Percentiles rank a stretch among this genome's conserved stretches.
These are phyloP conservation scores for Pseudotulostoma volvatum DNA, from an alignment of 495 filamentous ascomycete genomes.

Conservation along the genomic window DNA sequence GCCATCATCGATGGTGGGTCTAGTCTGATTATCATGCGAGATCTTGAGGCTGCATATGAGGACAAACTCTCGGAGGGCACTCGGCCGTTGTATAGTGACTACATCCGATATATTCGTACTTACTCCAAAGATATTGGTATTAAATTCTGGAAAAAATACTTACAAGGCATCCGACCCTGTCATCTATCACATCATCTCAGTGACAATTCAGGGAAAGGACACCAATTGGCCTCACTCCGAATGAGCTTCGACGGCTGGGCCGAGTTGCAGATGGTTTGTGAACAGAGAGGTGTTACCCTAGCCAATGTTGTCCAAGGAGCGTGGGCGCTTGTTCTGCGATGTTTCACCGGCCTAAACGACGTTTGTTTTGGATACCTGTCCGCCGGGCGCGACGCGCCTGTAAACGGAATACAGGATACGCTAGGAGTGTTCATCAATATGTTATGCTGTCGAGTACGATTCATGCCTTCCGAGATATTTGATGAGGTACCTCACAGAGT, in stretches of 20 bases:
- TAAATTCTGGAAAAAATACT: conserved; percentile 32
- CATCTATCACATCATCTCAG: conserved; percentile 17
- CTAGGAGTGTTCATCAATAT: conserved; percentile 42
- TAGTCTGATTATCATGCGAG: conserved; percentile 22
- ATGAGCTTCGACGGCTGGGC: conserved; percentile 23
- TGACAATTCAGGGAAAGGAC: neutral
- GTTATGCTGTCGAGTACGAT: conserved; percentile 35
- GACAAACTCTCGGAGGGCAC: conserved; percentile 17
- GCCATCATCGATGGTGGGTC: conserved; percentile 34
- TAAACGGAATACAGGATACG: conserved; percentile 34
- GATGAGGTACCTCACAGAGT: conserved; percentile 26
- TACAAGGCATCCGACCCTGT: conserved; percentile 25
- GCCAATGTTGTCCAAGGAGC: conserved; percentile 36
- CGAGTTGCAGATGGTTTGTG: conserved; percentile 31
- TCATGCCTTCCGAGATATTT: conserved; percentile 17
- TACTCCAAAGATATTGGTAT: conserved; percentile 21
- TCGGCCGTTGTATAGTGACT: conserved; percentile 40
- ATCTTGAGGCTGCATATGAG: conserved; percentile 30
- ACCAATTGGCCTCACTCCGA: conserved; percentile 10
- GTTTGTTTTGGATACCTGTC: conserved; percentile 43
- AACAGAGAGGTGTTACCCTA: conserved; percentile 29
- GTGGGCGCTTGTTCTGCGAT: conserved; percentile 39
- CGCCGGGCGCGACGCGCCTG: conserved; percentile 32
- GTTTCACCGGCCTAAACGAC: conserved; percentile 34
- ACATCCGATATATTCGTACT: conserved; percentile 32